Base-by-base conservation (phyloP, 75 land plant genomes). In the Isoetes taiwanensis region DNA sequence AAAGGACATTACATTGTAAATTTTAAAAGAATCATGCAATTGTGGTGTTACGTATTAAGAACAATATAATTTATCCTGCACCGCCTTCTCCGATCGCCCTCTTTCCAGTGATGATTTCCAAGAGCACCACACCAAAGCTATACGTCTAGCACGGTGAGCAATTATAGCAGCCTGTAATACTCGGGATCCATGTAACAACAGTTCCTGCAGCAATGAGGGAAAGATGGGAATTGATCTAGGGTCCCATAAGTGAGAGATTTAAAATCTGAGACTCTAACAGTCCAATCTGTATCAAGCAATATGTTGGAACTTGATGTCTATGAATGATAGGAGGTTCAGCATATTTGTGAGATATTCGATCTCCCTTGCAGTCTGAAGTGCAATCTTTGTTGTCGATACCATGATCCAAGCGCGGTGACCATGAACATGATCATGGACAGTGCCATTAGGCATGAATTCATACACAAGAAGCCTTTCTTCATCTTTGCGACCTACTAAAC, bases 371-470 rank as follows among this genome's bases (percentile, higher is more conserved):
- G 85, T 82, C 27, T 85, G 81, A 9, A 85, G 58, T 0, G 79
- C 67, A 2, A 85, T 68, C 43, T 65, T 78, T 59, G 79, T 76
- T 86, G 68, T 64, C 67, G 56, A 33, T 67, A 75, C 86, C 90
- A 85, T 0, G 88, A 16, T 28, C 17, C 70, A 2, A 35, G n/a
- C 43, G 16, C 68, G n/a, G n/a, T n/a, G n/a, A 40, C 46, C 61
- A 38, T 86, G 94, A 0, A 87, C 57, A 54, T 84, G 94, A 59
- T 84, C 80, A 31, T 78, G 71, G 2, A 87, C 78, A 0, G 84
- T 76, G 0, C 94, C 90, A 35, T 89, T 85, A 34, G 80, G 78
- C 85, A 89, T 89, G 70, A 50, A 89, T 27, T 89, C 96, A 48
- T 81, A 89, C 0, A 89, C 90, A 4, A 87, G 38, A n/a, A 87